phyloP scores from a whole-genome alignment of 306 rosid genomes.

The Rosa persica region DNA sequence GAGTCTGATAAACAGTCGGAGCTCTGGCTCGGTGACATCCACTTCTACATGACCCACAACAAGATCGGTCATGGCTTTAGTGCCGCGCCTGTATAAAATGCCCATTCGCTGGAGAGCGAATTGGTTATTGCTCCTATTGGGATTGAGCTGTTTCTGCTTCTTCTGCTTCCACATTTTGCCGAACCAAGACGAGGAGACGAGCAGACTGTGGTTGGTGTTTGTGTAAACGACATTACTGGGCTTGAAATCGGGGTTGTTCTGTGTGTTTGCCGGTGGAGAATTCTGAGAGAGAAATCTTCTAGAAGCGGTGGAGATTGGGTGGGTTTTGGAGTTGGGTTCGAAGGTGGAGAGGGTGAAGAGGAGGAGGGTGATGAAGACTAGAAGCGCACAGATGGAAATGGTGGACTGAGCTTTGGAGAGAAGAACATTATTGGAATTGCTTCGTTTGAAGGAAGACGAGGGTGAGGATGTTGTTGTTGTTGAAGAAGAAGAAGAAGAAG shows the following conservation, averaged over 20 bases:
- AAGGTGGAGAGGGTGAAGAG: conserved; percentile 86
- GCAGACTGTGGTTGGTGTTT: neutral
- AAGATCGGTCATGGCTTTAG: conserved; percentile 72
- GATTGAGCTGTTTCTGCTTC: neutral
- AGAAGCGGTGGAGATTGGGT: conserved; percentile 20
- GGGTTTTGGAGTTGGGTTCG: conserved; percentile 43
- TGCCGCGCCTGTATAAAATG: conserved; percentile 63
- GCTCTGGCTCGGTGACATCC: conserved; percentile 45
- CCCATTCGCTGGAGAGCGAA: conserved; percentile 78
- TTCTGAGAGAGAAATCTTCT: conserved; percentile 36
- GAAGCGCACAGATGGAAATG: conserved; percentile 70
- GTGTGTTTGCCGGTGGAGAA: neutral
- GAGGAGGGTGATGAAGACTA: conserved; percentile 70
- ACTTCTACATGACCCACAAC: conserved; percentile 63
- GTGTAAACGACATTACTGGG: neutral
- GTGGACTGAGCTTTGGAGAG: conserved; percentile 68
- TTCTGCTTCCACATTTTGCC: conserved; percentile 32
- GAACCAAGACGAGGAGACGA: conserved; percentile 22
- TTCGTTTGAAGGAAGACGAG: conserved; percentile 26
- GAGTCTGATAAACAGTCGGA: conserved; percentile 61
- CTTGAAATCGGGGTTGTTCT: neutral
- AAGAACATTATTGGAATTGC: conserved; percentile 31
- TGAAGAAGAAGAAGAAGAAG: conserved; percentile 27
- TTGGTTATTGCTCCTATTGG: neutral
- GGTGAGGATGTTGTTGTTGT: neutral